Evolutionary conservation across 2,329 filamentous ascomycete species (phyloP), one percentile per base, ranked within the genome.

Genomic region (Teratosphaeria zuluensis): DNA sequence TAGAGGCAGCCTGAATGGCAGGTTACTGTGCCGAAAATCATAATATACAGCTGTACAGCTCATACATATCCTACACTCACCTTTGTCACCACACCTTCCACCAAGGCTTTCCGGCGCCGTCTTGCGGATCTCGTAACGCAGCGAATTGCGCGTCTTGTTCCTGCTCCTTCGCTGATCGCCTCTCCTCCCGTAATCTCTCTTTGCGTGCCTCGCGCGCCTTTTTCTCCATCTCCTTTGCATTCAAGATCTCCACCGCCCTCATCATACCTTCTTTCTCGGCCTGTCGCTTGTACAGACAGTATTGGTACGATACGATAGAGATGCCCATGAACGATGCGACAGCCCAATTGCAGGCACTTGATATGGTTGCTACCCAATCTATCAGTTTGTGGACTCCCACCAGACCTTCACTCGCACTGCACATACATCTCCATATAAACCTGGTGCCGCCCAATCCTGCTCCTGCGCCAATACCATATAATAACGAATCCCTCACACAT

Each of bases 261-360:
- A 88, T 88, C 85, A 99, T 92, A 62, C 90, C 88, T 62, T 86
- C 84, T 66, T 86, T 83, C 74, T 97, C 92, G 61, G 87, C 80
- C 54, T 83, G 79, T 60, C 91, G 81, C 62, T 83, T 81, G 65
- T 85, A 86, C 69, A 91, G 85, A 75, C 92, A 97, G 69, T 88
- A 90, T 74, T 96, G 90, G 75, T 91, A 94, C 55, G 87, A 86
- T 32, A 81, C 80, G 53, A 88, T 78, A n/a, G 88, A 86, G 6
- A 82, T 82, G 21, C 87, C 70, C 28, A 86, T 78, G 72, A 94
- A 95, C 38, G 84, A 80, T 6, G 85, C 89, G 5, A 94, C 90
- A 0, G 90, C 91, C 88, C 89, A 95, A 69, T 95, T 95, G 38
- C 87, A 86, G 0, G 89, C 84, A 67, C 82, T 84, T 58, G 81